A percentile compares a stretch with the other conserved stretches of the same genome.
phyloP scores from a whole-genome alignment of 1,284 basidiomycete genomes.

The Cutaneotrichosporon spelunceum region DNA sequence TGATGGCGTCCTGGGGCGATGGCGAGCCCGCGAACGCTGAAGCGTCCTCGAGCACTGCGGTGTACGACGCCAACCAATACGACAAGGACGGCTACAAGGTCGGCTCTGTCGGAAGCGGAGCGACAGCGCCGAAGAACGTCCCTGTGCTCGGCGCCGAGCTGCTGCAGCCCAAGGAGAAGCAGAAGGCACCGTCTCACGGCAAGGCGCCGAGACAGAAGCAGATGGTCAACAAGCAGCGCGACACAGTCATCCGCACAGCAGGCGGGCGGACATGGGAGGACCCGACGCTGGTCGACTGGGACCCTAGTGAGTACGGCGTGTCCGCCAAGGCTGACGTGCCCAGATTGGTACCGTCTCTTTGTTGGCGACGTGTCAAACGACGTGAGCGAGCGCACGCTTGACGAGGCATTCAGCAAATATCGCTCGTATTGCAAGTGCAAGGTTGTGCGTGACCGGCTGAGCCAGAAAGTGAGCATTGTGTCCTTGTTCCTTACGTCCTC shows the following conservation, averaged over 20 bases:
- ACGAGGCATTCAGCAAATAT: conserved; percentile 90
- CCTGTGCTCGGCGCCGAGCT: conserved; percentile 34
- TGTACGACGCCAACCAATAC: conserved; percentile 9
- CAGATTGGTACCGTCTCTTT: conserved; percentile 96
- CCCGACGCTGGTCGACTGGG: conserved; percentile 95
- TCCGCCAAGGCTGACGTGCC: not conserved
- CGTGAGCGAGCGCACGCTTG: conserved; percentile 88
- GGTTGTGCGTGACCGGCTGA: conserved; percentile 86
- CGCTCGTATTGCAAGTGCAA: conserved; percentile 89
- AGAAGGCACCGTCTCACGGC: conserved; percentile 18
- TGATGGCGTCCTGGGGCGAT: conserved; percentile 21
- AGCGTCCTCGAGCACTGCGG: conserved; percentile 9
- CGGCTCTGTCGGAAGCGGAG: conserved; percentile 15
- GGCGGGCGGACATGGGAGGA: conserved; percentile 98
- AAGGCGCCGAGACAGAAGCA: conserved; percentile 15
- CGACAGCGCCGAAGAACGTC: conserved; percentile 3
- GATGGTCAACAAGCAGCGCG: conserved; percentile 40
- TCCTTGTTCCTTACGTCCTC: too few relatives aligned
- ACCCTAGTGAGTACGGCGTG: conserved; percentile 67
- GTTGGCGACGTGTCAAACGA: conserved; percentile 98
- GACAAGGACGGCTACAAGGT: conserved; percentile 26
- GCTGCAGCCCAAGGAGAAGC: conserved; percentile 23
- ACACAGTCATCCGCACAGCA: conserved; percentile 90
- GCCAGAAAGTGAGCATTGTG: conserved; percentile 65
- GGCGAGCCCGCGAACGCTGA: conserved; percentile 5